A percentile compares a stretch with the other conserved stretches of the same genome.
Evolutionary conservation across 495 filamentous ascomycete species (phyloP).

Genomic region (Collariella sp.): DNA sequence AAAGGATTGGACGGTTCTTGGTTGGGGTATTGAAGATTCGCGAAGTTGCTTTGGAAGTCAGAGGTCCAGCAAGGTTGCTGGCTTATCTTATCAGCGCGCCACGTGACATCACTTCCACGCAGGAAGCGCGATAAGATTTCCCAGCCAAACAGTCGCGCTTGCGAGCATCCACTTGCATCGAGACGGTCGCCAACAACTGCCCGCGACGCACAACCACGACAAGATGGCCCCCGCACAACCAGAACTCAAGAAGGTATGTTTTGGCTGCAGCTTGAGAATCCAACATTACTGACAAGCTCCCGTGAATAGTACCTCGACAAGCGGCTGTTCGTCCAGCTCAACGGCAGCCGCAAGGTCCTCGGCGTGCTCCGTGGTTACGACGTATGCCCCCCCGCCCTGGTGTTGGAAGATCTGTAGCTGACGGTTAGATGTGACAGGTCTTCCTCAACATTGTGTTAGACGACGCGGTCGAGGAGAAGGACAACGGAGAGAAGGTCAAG

Average conservation of each 20-base stretch:
- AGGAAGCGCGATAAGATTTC: constrained; percentile 6
- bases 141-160: not conserved
- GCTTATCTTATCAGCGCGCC: constrained; percentile 10
- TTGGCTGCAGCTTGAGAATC: not conserved
- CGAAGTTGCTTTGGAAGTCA: not conserved
- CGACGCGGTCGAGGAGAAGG: constrained; percentile 94
- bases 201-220: constrained; percentile 13
- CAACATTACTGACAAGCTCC: constrained; percentile 4
- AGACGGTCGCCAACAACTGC: constrained; percentile 10
- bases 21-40: not conserved
- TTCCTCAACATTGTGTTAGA: constrained; percentile 98
- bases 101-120: constrained; percentile 16
- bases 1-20: not conserved
- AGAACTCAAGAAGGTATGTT: constrained; percentile 87
- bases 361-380: constrained; percentile 92
- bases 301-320: constrained; percentile 89
- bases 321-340: constrained; percentile 92
- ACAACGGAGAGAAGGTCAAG: constrained; percentile 79
- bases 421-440: constrained; percentile 48
- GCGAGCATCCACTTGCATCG: constrained; percentile 2
- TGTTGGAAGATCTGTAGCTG: not conserved
- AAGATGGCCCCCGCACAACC: constrained; percentile 98
- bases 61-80: not conserved
- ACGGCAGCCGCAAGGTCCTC: constrained; percentile 95
- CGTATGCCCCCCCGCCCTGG: constrained; percentile 44